phyloP scores from a whole-genome alignment of 192 early-diverging fungal species.

The Fimicolochytrium jonesii region DNA sequence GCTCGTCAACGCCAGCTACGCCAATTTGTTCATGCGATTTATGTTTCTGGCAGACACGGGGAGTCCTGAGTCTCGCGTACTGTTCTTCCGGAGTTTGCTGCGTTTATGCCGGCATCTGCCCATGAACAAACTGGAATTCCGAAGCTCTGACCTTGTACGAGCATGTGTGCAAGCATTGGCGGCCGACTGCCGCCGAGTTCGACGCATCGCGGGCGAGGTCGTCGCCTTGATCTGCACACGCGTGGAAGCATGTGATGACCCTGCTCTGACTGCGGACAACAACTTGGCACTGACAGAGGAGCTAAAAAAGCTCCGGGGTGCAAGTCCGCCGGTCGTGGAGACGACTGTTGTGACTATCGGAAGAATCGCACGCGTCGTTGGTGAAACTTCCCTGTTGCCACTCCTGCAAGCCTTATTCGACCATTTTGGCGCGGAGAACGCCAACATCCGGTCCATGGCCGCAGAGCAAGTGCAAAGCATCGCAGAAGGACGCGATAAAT shows the following conservation, averaged over 20 bases:
- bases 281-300: not conserved
- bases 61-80: not conserved
- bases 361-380: not conserved
- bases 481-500: slow-evolving; percentile 15
- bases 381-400: not conserved
- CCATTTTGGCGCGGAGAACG: slow-evolving; percentile 10
- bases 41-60: no score
- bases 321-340: not conserved
- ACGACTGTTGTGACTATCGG: not conserved
- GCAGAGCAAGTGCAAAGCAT: slow-evolving; percentile 20
- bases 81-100: not conserved
- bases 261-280: not conserved
- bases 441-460: slow-evolving; percentile 9
- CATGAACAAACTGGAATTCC: not conserved
- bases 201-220: not conserved
- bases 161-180: not conserved
- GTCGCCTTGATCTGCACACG: not conserved
- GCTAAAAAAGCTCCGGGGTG: not conserved
- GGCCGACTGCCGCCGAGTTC: not conserved
- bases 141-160: not conserved
- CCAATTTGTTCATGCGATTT: no score
- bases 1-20: not conserved
- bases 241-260: not conserved
- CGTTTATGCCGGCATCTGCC: not conserved
- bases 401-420: slow-evolving; percentile 18